phyloP scores from a whole-genome alignment of 768 basidiomycete genomes.

The Rhodotorula taiwanensis region DNA sequence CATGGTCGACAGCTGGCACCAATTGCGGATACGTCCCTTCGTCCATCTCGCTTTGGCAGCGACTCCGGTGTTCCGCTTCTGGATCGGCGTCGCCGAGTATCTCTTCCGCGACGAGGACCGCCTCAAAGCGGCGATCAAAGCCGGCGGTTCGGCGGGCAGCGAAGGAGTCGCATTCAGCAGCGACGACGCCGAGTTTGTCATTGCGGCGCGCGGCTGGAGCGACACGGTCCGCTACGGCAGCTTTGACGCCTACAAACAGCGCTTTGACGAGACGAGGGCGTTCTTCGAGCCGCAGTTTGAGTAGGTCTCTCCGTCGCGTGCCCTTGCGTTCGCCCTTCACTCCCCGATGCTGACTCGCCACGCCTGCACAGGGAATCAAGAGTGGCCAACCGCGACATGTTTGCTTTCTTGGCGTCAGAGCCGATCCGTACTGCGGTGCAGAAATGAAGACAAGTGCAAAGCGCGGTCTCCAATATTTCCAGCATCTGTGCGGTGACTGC shows the following conservation, averaged over 20 bases:
- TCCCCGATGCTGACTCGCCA: not conserved
- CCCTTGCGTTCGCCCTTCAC: not conserved
- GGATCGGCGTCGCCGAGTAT: constrained; percentile 95
- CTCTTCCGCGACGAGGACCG: constrained; percentile 66
- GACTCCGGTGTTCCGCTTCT: constrained; percentile 90
- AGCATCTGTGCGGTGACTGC: too few relatives aligned
- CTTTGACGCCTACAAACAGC: constrained; percentile 74
- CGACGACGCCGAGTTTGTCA: constrained; percentile 88
- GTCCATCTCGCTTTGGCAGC: constrained; percentile 86
- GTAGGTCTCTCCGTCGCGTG: constrained; percentile 3
- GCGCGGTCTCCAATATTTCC: too few relatives aligned
- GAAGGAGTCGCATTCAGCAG: constrained; percentile 45
- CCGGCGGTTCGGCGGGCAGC: constrained; percentile 71
- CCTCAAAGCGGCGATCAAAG: constrained; percentile 63
- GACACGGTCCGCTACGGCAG: constrained; percentile 87
- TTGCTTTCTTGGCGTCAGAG: constrained; percentile 30
- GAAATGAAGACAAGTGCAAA: too few relatives aligned
- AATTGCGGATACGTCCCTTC: constrained; percentile 77
- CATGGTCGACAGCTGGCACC: constrained; percentile 98
- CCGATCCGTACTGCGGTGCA: constrained; percentile 9
- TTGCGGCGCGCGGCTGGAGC: constrained; percentile 91
- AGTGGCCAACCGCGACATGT: constrained; percentile 30
- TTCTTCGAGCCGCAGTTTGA: constrained; percentile 86
- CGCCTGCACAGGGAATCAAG: constrained; percentile 29
- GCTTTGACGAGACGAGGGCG: constrained; percentile 69